These are phyloP conservation scores for Psophocarpus tetragonolobus DNA, from an alignment of 306 rosid species.

Conservation along the genomic window DNA sequence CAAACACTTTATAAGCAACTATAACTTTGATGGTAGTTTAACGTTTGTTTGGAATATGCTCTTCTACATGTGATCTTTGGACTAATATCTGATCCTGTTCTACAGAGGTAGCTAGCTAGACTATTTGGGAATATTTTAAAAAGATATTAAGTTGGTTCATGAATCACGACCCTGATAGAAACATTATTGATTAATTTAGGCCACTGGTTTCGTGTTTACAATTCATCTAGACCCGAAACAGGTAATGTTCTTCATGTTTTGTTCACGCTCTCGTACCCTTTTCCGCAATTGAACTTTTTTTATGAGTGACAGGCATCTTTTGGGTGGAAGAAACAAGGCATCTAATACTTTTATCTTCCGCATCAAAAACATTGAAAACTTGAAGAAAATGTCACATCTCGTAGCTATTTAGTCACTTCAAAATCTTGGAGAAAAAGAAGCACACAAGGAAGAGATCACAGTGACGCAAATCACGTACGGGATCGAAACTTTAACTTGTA, in stretches of 20 bases:
- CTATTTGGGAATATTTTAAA: slow-evolving; percentile 43
- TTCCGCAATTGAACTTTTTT: not conserved
- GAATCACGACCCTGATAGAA: slow-evolving; percentile 5
- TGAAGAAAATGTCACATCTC: slow-evolving; percentile 57
- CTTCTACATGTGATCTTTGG: slow-evolving; percentile 48
- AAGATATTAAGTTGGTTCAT: slow-evolving; percentile 38
- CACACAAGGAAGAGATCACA: slow-evolving; percentile 9
- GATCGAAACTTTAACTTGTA: not conserved
- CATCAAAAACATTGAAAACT: slow-evolving; percentile 21
- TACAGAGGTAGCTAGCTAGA: slow-evolving; percentile 12
- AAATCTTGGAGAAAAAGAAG: not conserved
- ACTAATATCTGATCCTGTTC: slow-evolving; percentile 42
- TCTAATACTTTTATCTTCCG: slow-evolving; percentile 53
- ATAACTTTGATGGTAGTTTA: slow-evolving; percentile 43
- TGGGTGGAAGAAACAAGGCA: slow-evolving; percentile 50
- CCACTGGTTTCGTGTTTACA: slow-evolving; percentile 51
- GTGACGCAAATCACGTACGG: not conserved
- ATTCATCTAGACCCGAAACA: not conserved
- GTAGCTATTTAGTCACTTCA: slow-evolving; percentile 34
- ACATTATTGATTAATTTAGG: slow-evolving; percentile 31
- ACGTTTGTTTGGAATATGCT: slow-evolving; percentile 37
- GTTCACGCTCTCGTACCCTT: not conserved
- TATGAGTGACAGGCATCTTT: slow-evolving; percentile 38
- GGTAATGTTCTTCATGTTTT: slow-evolving; percentile 24
- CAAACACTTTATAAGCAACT: slow-evolving; percentile 61